These are phyloP conservation scores for Triadica sebifera DNA, from an alignment of 345 rosid species.

Conservation along the genomic window DNA sequence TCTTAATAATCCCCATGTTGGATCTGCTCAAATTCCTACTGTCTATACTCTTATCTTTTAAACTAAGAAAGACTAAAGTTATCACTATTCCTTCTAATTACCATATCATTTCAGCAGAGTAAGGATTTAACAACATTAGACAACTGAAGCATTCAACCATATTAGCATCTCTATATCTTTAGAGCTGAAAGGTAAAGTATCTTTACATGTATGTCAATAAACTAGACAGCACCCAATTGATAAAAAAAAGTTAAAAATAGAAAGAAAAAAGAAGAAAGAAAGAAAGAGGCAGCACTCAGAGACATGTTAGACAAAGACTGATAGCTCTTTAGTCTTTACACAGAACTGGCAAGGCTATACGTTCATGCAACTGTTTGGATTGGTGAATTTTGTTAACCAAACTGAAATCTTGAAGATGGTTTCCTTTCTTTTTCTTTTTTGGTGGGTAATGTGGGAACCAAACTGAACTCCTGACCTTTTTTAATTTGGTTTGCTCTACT, in stretches of 20 bases:
- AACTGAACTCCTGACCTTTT: not conserved
- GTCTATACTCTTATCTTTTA: not conserved
- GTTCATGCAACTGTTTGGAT: too few species aligned
- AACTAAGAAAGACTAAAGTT: not conserved
- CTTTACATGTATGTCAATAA: not conserved
- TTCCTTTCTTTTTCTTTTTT: not conserved
- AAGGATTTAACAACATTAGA: not conserved
- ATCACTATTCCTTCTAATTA: not conserved
- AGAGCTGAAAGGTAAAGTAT: not conserved
- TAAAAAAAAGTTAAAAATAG: too few species aligned
- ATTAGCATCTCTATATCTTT: too few species aligned
- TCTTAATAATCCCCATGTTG: not conserved
- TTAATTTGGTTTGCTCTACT: not conserved
- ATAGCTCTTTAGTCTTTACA: too few species aligned
- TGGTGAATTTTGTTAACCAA: too few species aligned
- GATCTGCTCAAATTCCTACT: not conserved
- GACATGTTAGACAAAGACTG: too few species aligned
- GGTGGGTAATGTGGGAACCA: not conserved
- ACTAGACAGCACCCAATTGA: too few species aligned
- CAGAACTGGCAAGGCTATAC: too few species aligned
- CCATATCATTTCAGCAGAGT: not conserved
- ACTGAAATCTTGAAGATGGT: not conserved
- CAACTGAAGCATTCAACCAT: not conserved
- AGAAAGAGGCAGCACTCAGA: too few species aligned
- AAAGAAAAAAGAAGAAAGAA: too few species aligned